A percentile compares a stretch with the other conserved stretches of the same genome.
Conservation (phyloP, 2,329 filamentous ascomycete species). For the Colletotrichum eleusines region DNA sequence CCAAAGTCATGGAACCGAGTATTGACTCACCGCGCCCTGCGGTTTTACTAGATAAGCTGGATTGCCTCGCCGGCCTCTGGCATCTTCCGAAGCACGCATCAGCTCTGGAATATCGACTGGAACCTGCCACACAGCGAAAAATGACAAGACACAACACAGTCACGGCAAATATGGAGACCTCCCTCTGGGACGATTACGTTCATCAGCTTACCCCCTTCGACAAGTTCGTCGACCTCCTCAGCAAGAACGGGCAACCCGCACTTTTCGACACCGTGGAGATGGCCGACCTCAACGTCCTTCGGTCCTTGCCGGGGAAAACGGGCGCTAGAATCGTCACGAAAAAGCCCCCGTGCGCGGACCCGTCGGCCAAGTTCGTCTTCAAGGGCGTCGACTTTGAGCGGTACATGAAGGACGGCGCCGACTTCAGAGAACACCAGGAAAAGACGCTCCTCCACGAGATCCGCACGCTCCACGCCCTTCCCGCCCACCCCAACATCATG, state of each 20-base stretch:
- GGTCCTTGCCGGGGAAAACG: conserved; percentile 39
- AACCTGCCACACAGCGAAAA: not conserved
- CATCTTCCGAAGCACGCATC: not conserved
- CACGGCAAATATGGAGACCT: not conserved
- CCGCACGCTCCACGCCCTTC: conserved; percentile 37
- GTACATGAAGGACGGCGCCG: conserved; percentile 20
- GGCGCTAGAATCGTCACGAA: conserved; percentile 33
- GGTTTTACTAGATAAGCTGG: not conserved
- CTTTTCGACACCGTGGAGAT: conserved; percentile 32
- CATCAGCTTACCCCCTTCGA: conserved; percentile 31
- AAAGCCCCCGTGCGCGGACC: not conserved
- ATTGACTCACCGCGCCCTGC: not conserved
- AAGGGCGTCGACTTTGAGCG: conserved; percentile 41
- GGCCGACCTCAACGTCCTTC: conserved; percentile 23
- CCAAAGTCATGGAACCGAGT: not conserved
- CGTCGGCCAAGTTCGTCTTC: conserved; percentile 35
- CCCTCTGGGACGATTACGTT: conserved; percentile 27
- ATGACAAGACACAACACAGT: not conserved
- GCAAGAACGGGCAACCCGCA: not conserved
- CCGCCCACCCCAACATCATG: conserved; percentile 44
- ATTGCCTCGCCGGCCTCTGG: no score
- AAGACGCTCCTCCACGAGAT: conserved; percentile 42
- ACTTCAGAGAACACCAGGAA: conserved; percentile 32
- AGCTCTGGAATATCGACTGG: no score
- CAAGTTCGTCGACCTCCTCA: conserved; percentile 12